Evolutionary conservation across 2,329 filamentous ascomycete genomes (phyloP), one percentile per base, ranked within the genome.

Genomic region (Rosellinia necatrix): DNA sequence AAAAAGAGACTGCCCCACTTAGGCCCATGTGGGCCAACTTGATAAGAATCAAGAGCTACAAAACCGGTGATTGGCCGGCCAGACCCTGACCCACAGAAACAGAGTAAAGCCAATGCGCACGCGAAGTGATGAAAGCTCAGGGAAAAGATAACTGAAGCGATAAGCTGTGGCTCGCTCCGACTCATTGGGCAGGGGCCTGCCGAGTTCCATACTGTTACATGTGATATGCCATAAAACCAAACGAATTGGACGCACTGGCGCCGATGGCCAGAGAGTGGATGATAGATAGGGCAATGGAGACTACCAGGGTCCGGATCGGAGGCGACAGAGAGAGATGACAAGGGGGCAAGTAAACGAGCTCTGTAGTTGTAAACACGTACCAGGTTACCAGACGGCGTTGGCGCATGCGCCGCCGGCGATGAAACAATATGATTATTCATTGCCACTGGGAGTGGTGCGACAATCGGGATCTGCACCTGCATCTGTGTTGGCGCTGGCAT

Each of bases 331-430:
- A n/a, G 37, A 42, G 22, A 49, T 34, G 27, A 52, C 21, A 34
- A 19, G 29, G 29, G 8, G 30, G 37, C 35, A 49, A 55, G 43
- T 19, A 15, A 32, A 48, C n/a, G 19, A 43, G 10, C 21, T 25
- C 25, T 6, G 5, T 17, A 46, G 43, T 6, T 21, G n/a, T n/a
- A 5, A 8, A 35, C 17, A 67, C 68, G 58, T 65, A 71, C 68
- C 64, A 71, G 43, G 43, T 65, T 68, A 19, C 68, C 68, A 12
- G 68, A 70, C 2, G 68, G 53, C 6, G 61, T 69, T 10, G 68
- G 65, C 47, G 66, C 67, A 54, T 68, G 67, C 30, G 68, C 68
- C 19, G 68, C 68, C 19, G 68, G 68, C n/a, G 68, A 71, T 7
- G 66, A 65, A 30, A 60, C 61, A 4, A 63, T 55, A 35, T 63